phyloP scores from a whole-genome alignment of 768 basidiomycete species.

The Podaxis pistillaris region DNA sequence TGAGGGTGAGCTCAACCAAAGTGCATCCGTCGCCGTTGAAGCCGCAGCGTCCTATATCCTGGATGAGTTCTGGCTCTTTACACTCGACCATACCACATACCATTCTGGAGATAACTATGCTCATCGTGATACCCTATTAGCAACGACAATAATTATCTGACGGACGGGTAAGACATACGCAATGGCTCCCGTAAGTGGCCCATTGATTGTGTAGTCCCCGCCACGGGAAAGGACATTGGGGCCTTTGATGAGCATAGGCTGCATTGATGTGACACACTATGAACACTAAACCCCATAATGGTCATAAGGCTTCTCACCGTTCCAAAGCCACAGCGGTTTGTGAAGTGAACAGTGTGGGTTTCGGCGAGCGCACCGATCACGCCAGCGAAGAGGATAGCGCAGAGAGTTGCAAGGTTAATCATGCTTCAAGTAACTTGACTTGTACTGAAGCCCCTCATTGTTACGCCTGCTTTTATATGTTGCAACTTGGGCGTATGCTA shows the following conservation, averaged over 20 bases:
- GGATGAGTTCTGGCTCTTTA: neutral
- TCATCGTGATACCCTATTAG: neutral
- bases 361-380: constrained; percentile 26
- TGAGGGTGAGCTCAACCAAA: constrained; percentile 35
- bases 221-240: constrained; percentile 31
- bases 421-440: neutral
- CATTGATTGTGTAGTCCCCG: constrained; percentile 25
- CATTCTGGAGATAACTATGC: constrained; percentile 8
- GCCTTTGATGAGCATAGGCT: constrained; percentile 28
- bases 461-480: too few species aligned
- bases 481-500: too few species aligned
- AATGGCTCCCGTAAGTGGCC: constrained; percentile 30
- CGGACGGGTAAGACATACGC: constrained; percentile 25
- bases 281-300: neutral
- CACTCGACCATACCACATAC: neutral
- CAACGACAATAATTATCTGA: too few species aligned
- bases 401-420: constrained; percentile 11
- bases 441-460: too few species aligned
- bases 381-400: constrained; percentile 19
- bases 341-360: constrained; percentile 34
- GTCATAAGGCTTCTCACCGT: constrained; percentile 22
- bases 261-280: neutral
- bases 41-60: constrained; percentile 30
- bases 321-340: constrained; percentile 33
- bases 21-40: constrained; percentile 40